phyloP scores from a whole-genome alignment of 805 yeast species.

The Candida oleophila region DNA sequence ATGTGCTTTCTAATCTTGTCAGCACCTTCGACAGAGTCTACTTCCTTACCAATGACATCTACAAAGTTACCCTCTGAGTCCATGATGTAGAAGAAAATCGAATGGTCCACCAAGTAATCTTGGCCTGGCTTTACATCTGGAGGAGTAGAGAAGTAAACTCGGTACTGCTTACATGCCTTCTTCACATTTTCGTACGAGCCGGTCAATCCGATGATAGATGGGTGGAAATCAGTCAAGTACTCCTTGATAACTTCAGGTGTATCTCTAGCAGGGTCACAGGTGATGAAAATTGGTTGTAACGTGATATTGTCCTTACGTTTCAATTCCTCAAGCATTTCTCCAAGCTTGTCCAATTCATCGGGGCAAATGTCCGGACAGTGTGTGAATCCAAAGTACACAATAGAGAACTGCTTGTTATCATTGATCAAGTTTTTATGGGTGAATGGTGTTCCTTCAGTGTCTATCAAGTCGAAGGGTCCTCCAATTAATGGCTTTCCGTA shows the following conservation, averaged over 20 bases:
- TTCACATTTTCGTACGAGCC: constrained; percentile 87
- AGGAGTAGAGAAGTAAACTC: constrained; percentile 98
- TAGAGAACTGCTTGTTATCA: constrained; percentile 58
- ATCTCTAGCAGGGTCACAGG: constrained; percentile 97
- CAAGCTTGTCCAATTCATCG: constrained; percentile 91
- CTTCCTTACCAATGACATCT: constrained; percentile 92
- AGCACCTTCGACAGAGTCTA: constrained; percentile 74
- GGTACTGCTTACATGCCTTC: constrained; percentile 78
- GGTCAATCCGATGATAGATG: constrained; percentile 84
- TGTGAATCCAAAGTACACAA: constrained; percentile 94
- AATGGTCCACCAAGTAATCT: constrained; percentile 95
- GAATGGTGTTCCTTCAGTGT: constrained; percentile 68
- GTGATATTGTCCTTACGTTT: constrained; percentile 53
- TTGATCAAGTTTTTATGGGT: constrained; percentile 77
- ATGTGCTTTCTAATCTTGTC: constrained; percentile 74
- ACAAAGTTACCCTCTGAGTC: constrained; percentile 97
- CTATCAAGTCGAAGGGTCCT: constrained; percentile 77
- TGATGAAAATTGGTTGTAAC: constrained; percentile 84
- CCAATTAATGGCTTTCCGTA: constrained; percentile 92
- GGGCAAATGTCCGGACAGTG: constrained; percentile 99
- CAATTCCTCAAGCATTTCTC: constrained; percentile 64
- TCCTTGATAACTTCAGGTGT: constrained; percentile 79
- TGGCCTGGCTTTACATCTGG: constrained; percentile 92
- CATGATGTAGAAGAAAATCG: constrained; percentile 95
- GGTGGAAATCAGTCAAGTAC: constrained; percentile 87